Conservation (phyloP, 2,329 filamentous ascomycete species). For the Byssochlamys sp. region DNA sequence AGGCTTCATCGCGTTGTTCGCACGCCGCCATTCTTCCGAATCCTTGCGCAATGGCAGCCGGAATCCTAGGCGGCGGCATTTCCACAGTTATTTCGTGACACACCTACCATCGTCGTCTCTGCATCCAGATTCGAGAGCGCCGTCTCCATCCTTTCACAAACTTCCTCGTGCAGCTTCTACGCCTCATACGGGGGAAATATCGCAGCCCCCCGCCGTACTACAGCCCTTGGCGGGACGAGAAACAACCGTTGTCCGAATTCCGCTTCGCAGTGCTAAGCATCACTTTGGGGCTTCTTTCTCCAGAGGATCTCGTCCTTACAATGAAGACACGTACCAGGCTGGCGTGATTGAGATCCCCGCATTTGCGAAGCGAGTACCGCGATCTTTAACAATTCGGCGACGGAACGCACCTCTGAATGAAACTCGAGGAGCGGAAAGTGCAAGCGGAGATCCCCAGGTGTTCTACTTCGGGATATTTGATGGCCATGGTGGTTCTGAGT, state of each 20-base stretch:
- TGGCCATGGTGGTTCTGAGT: constrained; percentile 83
- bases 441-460: constrained; percentile 82
- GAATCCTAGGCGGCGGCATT: constrained; percentile 41
- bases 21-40: constrained; percentile 18
- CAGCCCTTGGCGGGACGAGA: constrained; percentile 60
- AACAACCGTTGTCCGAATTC: constrained; percentile 88
- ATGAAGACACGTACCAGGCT: constrained; percentile 89
- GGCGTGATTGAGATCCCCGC: constrained; percentile 88
- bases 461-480: constrained; percentile 98
- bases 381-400: constrained; percentile 44
- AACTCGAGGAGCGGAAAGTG: constrained; percentile 60
- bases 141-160: constrained; percentile 64
- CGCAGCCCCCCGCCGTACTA: constrained; percentile 48
- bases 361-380: constrained; percentile 74
- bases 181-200: constrained; percentile 53
- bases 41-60: constrained; percentile 6
- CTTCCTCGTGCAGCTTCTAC: constrained; percentile 75
- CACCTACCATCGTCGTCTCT: constrained; percentile 87
- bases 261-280: constrained; percentile 84
- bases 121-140: constrained; percentile 68
- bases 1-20: constrained; percentile 29
- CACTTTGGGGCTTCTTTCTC: constrained; percentile 77
- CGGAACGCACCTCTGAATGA: constrained; percentile 37
- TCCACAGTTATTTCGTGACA: constrained; percentile 96
- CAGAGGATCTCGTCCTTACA: constrained; percentile 74